A percentile compares a stretch with the other conserved stretches of the same genome.
Evolutionary conservation across 805 yeast species (phyloP).

Genomic region (Lipomyces anomalus): DNA sequence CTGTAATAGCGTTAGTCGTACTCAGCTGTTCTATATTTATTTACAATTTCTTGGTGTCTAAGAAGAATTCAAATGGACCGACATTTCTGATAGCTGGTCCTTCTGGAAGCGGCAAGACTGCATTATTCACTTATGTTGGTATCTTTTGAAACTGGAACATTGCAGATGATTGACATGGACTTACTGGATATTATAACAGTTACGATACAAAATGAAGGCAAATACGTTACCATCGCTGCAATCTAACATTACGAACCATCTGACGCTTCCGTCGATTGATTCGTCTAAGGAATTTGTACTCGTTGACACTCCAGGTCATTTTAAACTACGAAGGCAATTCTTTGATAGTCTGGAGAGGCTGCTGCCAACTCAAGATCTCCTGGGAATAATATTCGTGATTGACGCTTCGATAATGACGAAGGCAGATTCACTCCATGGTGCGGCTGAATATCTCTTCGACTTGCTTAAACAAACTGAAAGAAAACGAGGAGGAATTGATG

Average conservation of each 20-base stretch:
- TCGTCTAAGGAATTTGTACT: conserved; percentile 44
- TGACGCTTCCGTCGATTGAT: conserved; percentile 39
- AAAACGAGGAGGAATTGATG: conserved; percentile 55
- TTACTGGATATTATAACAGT: conserved; percentile 3
- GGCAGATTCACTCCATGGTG: conserved; percentile 22
- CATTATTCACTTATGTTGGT: conserved; percentile 39
- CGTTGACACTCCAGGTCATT: conserved; percentile 86
- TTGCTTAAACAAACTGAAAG: conserved; percentile 47
- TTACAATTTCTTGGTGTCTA: no score
- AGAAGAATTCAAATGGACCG: no score
- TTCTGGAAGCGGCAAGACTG: conserved; percentile 60
- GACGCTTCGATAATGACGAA: conserved; percentile 52
- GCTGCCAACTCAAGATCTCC: conserved; percentile 39
- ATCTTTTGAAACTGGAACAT: background rate
- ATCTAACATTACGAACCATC: conserved; percentile 38
- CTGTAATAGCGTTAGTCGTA: no score
- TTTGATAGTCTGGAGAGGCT: conserved; percentile 42
- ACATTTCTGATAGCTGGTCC: conserved; percentile 63
- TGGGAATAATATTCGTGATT: conserved; percentile 70
- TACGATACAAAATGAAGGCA: conserved; percentile 23
- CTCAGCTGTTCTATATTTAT: no score
- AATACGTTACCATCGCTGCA: conserved; percentile 50
- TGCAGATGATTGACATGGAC: background rate
- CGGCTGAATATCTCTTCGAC: conserved; percentile 21
- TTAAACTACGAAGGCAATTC: conserved; percentile 58